These are phyloP conservation scores for Mallotus japonicus DNA, from an alignment of 441 rosid genomes.

Conservation along the genomic window DNA sequence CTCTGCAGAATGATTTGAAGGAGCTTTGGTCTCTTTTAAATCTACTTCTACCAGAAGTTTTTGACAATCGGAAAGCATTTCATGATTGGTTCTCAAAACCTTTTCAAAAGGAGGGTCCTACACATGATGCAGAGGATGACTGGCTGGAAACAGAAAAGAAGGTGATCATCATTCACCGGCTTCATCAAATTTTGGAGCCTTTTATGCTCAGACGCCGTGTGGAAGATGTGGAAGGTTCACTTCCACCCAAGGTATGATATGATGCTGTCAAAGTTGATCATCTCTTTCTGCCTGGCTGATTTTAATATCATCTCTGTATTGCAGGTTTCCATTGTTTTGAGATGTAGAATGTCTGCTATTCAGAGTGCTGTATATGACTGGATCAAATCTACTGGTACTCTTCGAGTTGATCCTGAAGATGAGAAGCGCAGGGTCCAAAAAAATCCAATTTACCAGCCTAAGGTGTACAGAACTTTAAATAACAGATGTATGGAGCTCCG, in stretches of 20 bases:
- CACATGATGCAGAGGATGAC: constrained; percentile 92
- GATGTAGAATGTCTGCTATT: constrained; percentile 95
- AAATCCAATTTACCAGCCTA: constrained; percentile 79
- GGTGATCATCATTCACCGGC: constrained; percentile 96
- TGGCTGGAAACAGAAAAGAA: constrained; percentile 99
- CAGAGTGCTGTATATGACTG: constrained; percentile 99
- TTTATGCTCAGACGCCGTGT: constrained; percentile 99
- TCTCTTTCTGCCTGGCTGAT: constrained; percentile 24
- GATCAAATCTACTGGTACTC: constrained; percentile 97
- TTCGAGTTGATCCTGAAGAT: constrained; percentile 97
- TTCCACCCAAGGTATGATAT: constrained; percentile 93
- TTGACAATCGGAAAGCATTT: constrained; percentile 98
- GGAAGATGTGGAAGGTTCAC: constrained; percentile 99
- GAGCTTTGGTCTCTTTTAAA: constrained; percentile 99
- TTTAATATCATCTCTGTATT: constrained; percentile 33
- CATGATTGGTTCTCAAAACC: constrained; percentile 99
- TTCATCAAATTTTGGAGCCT: constrained; percentile 99
- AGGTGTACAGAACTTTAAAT: constrained; percentile 68
- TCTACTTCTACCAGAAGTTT: constrained; percentile 98
- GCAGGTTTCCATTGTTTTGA: constrained; percentile 90
- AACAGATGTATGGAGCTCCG: constrained; percentile 99
- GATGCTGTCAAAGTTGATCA: constrained; percentile 10
- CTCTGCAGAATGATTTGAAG: constrained; percentile 91
- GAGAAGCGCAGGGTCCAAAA: constrained; percentile 73
- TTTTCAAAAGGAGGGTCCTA: constrained; percentile 83